Conservation (phyloP, 2,329 filamentous ascomycete species). For the Penicillium hordei region DNA sequence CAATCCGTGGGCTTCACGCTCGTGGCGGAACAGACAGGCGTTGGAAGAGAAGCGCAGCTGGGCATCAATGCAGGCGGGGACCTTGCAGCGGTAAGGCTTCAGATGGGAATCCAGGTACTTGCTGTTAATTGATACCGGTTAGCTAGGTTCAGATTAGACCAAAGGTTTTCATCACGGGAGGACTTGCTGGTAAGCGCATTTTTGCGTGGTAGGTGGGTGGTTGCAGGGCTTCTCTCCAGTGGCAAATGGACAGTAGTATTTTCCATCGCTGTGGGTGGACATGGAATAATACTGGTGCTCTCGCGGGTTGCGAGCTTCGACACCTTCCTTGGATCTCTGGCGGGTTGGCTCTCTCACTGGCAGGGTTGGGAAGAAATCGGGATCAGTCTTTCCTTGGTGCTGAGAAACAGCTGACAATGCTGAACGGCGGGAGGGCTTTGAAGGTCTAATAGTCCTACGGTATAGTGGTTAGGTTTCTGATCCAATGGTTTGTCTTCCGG, state of each 20-base stretch:
- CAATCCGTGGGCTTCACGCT: slow-evolving; percentile 92
- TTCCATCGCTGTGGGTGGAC: slow-evolving; percentile 62
- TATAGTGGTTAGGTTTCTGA: slow-evolving; percentile 11
- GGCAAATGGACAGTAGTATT: slow-evolving; percentile 91
- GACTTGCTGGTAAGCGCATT: slow-evolving; percentile 97
- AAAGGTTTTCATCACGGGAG: slow-evolving; percentile 1
- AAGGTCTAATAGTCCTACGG: slow-evolving; percentile 41
- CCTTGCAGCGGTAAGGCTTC: slow-evolving; percentile 95
- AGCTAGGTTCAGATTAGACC: slow-evolving; percentile 10
- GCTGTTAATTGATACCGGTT: slow-evolving; percentile 52
- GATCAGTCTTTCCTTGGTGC: slow-evolving; percentile 33
- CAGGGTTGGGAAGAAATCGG: slow-evolving; percentile 39
- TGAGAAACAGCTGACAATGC: slow-evolving; percentile 35
- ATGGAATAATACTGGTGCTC: slow-evolving; percentile 46
- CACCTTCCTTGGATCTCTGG: slow-evolving; percentile 39
- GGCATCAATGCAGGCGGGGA: slow-evolving; percentile 75
- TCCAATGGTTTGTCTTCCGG: neutral
- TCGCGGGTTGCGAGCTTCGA: slow-evolving; percentile 41
- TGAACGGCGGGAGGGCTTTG: slow-evolving; percentile 41
- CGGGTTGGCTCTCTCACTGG: slow-evolving; percentile 36
- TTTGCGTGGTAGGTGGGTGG: slow-evolving; percentile 92
- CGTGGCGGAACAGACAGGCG: slow-evolving; percentile 88
- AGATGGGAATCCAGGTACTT: slow-evolving; percentile 97
- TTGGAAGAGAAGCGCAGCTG: slow-evolving; percentile 94
- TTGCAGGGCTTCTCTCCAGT: slow-evolving; percentile 68